Evolutionary conservation across 306 rosid species (phyloP).

Genomic region (Elaeagnus macrophylla): DNA sequence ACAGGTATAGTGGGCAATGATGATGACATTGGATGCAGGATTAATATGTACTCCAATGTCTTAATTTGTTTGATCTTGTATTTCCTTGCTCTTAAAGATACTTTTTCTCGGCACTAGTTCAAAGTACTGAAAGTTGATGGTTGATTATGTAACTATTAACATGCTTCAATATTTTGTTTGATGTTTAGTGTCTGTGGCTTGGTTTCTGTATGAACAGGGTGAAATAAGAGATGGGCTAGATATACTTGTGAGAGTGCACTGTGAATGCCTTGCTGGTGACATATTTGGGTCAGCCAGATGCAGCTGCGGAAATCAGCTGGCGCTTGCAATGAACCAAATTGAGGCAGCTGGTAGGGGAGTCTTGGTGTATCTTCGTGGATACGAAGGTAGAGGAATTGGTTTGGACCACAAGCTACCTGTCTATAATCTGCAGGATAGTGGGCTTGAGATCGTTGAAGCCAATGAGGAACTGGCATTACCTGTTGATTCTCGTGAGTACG

Average conservation of each 20-base stretch:
- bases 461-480: slow-evolving; percentile 80
- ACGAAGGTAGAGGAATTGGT: slow-evolving; percentile 84
- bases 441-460: slow-evolving; percentile 76
- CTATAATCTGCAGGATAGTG: slow-evolving; percentile 67
- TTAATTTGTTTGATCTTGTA: too few species aligned
- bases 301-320: slow-evolving; percentile 78
- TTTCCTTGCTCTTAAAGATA: too few species aligned
- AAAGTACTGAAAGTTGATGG: too few species aligned
- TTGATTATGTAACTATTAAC: too few species aligned
- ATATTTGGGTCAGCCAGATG: slow-evolving; percentile 86
- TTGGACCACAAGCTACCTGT: slow-evolving; percentile 84
- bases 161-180: neutral
- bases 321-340: slow-evolving; percentile 73
- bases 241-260: slow-evolving; percentile 78
- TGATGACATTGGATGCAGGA: too few species aligned
- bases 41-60: too few species aligned
- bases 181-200: slow-evolving; percentile 2
- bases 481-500: slow-evolving; percentile 78
- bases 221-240: slow-evolving; percentile 73
- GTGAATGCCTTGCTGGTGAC: slow-evolving; percentile 87
- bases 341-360: slow-evolving; percentile 85
- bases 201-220: slow-evolving; percentile 42
- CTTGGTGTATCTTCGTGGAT: slow-evolving; percentile 73
- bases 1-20: too few species aligned
- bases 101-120: too few species aligned